Conservation (phyloP, 441 rosid genomes). For the Adansonia rubrostipa region DNA sequence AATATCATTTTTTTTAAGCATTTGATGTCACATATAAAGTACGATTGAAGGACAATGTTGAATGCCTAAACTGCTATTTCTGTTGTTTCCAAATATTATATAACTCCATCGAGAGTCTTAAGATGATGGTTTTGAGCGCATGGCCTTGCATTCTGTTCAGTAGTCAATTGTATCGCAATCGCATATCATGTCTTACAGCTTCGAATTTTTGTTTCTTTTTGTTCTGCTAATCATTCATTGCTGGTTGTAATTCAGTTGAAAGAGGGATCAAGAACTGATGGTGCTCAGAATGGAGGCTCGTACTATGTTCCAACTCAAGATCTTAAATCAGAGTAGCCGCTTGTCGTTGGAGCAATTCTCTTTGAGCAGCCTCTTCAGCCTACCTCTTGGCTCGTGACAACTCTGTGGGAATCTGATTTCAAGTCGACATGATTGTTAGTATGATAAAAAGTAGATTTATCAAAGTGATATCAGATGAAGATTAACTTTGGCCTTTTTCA, state of each 20-base stretch:
- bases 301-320: slow-evolving; percentile 25
- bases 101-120: not conserved
- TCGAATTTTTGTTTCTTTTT: not conserved
- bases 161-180: not conserved
- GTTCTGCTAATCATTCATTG: slow-evolving; percentile 17
- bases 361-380: too few species aligned
- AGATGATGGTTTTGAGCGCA: not conserved
- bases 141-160: not conserved
- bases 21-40: not conserved
- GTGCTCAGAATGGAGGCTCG: slow-evolving; percentile 40
- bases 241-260: slow-evolving; percentile 45
- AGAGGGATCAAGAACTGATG: slow-evolving; percentile 35
- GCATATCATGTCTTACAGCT: not conserved
- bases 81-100: slow-evolving; percentile 10
- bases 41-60: not conserved
- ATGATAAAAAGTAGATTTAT: too few species aligned
- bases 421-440: too few species aligned
- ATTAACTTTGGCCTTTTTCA: slow-evolving; percentile 18
- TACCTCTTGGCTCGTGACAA: too few species aligned
- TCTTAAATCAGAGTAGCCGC: slow-evolving; percentile 45
- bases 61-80: not conserved
- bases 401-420: too few species aligned
- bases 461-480: too few species aligned
- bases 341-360: not conserved
- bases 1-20: not conserved